These are phyloP conservation scores for Apiospora sp. DNA, from an alignment of 2,329 filamentous ascomycete genomes.

Conservation along the genomic window DNA sequence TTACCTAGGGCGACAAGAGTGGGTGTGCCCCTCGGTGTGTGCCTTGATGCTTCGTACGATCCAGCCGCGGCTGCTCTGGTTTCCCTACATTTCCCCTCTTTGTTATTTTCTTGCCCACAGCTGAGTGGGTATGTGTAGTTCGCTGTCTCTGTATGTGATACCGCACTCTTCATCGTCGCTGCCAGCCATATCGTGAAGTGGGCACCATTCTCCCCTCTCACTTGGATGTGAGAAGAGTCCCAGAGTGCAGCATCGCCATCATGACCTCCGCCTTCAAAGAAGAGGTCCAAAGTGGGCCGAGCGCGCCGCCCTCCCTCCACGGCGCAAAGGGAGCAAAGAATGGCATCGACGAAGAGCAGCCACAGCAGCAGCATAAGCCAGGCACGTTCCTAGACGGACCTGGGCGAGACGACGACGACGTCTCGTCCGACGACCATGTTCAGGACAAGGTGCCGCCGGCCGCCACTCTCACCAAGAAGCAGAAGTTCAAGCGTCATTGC, in stretches of 20 bases:
- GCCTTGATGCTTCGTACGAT: background rate
- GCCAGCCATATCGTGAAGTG: background rate
- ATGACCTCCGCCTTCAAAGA: constrained; percentile 8
- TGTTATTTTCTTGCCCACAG: background rate
- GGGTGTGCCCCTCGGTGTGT: background rate
- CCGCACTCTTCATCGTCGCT: background rate
- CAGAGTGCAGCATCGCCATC: background rate
- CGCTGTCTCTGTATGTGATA: background rate
- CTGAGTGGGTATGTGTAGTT: background rate
- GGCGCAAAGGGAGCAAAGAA: background rate
- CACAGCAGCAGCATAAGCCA: background rate
- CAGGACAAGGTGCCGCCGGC: constrained; percentile 37
- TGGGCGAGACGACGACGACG: constrained; percentile 30
- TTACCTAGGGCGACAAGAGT: background rate
- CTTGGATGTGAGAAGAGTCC: background rate
- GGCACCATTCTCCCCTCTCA: background rate
- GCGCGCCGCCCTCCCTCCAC: background rate
- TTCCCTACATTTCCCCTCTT: background rate
- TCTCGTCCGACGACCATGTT: constrained; percentile 39
- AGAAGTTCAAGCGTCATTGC: constrained; percentile 52
- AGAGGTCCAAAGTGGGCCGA: background rate
- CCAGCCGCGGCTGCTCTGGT: constrained; percentile 5
- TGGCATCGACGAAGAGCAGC: background rate
- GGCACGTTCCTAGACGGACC: background rate
- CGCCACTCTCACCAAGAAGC: constrained; percentile 40